Evolutionary conservation across 2,329 filamentous ascomycete species (phyloP).

Genomic region (Aspergillus hortae): DNA sequence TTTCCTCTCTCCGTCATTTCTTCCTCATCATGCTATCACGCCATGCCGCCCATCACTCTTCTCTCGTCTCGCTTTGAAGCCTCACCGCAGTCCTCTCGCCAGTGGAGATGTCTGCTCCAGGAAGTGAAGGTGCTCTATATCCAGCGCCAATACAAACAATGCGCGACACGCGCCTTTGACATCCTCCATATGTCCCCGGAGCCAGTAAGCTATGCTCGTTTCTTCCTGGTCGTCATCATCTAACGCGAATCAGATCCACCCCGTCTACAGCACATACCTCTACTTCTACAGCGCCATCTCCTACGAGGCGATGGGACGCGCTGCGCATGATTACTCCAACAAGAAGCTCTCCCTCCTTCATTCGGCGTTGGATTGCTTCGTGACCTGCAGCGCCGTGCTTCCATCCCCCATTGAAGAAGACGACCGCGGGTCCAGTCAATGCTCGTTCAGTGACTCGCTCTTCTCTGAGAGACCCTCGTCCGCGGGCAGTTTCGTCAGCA

Average conservation of each 20-base stretch:
- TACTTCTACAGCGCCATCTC: constrained; percentile 46
- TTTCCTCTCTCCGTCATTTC: neutral
- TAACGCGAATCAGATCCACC: constrained; percentile 25
- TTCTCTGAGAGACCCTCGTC: constrained; percentile 14
- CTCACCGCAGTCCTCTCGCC: constrained; percentile 15
- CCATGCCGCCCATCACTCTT: constrained; percentile 14
- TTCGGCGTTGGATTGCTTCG: constrained; percentile 39
- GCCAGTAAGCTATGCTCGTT: constrained; percentile 21
- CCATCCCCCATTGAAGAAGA: constrained; percentile 9
- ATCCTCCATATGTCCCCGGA: constrained; percentile 24
- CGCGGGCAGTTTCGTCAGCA: constrained; percentile 16
- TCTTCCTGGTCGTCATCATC: neutral
- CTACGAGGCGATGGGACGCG: constrained; percentile 45
- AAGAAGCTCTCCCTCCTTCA: constrained; percentile 42
- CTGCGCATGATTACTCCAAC: constrained; percentile 45
- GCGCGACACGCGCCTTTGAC: constrained; percentile 29
- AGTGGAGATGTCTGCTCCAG: constrained; percentile 33
- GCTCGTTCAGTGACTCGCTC: constrained; percentile 4
- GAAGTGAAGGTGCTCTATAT: constrained; percentile 36
- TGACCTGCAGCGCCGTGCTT: constrained; percentile 28
- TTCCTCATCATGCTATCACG: neutral
- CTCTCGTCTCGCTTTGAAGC: constrained; percentile 19
- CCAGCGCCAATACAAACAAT: constrained; percentile 40
- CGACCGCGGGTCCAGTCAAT: neutral
- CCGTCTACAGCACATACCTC: constrained; percentile 38